Evolutionary conservation across 805 yeast species (phyloP).

Genomic region (Ogataea kodamae): DNA sequence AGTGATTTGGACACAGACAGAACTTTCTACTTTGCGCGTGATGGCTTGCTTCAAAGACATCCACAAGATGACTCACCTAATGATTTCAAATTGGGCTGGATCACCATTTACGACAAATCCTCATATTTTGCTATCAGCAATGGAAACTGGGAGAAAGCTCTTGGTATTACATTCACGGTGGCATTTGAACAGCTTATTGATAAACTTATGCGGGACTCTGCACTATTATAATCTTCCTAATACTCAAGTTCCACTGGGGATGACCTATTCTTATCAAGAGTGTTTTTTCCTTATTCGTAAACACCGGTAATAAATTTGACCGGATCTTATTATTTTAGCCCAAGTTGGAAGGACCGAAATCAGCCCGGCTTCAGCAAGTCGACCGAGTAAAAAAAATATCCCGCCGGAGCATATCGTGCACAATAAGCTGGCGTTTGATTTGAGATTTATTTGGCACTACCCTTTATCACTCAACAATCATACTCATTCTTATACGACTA

Average conservation of each 20-base stretch:
- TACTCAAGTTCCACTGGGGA: not conserved
- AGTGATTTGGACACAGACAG: conserved; percentile 14
- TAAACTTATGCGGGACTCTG: conserved; percentile 18
- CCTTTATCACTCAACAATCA: too few relatives aligned
- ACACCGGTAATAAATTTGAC: too few relatives aligned
- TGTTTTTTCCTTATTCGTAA: conserved; percentile 6
- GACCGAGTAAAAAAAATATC: too few relatives aligned
- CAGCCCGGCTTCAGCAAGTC: conserved; percentile 6
- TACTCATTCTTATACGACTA: too few relatives aligned
- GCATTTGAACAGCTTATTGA: conserved; percentile 40
- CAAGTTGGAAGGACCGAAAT: conserved; percentile 11
- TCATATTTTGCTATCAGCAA: conserved; percentile 27
- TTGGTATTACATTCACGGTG: conserved; percentile 52
- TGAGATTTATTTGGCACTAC: too few relatives aligned
- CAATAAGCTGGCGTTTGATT: conserved; percentile 6
- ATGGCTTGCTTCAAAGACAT: conserved; percentile 47
- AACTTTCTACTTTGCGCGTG: conserved; percentile 45
- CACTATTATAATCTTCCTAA: not conserved
- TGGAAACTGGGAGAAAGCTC: conserved; percentile 52
- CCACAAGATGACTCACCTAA: conserved; percentile 62
- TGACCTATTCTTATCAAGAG: conserved; percentile 8
- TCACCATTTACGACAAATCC: conserved; percentile 53
- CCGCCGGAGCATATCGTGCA: not conserved
- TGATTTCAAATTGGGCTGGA: conserved; percentile 61
- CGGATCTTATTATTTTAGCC: conserved; percentile 4